Evolutionary conservation across 176 grass and related monocot species (phyloP).

Genomic region (Ampelocalamus luodianensis): DNA sequence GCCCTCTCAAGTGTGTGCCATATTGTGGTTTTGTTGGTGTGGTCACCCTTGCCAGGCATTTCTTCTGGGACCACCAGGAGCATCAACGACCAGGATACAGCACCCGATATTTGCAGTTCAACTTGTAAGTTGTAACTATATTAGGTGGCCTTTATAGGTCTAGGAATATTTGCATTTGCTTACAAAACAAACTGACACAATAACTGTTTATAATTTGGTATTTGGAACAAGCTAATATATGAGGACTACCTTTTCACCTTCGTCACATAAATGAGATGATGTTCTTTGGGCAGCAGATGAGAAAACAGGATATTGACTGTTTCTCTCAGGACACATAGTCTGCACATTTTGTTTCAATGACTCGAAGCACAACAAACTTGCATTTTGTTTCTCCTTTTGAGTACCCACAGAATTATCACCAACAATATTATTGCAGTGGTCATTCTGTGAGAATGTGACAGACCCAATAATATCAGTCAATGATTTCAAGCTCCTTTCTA

Average conservation of each 20-base stretch:
- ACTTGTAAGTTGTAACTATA: conserved; percentile 8
- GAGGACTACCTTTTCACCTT: conserved; percentile 56
- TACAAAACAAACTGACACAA: conserved; percentile 26
- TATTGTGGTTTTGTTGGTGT: conserved; percentile 18
- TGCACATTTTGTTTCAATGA: conserved; percentile 43
- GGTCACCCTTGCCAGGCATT: conserved; percentile 4
- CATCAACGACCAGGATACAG: too few relatives aligned
- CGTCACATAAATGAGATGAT: conserved; percentile 48
- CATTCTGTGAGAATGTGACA: conserved; percentile 54
- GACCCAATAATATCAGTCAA: conserved; percentile 57
- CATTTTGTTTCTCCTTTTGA: conserved; percentile 29
- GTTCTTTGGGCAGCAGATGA: conserved; percentile 32
- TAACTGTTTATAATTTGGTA: neutral
- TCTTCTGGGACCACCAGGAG: conserved; percentile 17
- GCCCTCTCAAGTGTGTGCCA: neutral
- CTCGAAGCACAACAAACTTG: conserved; percentile 4
- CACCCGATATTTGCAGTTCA: neutral
- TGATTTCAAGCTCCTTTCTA: conserved; percentile 70
- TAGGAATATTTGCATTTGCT: conserved; percentile 16
- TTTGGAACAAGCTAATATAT: conserved; percentile 35
- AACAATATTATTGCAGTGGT: conserved; percentile 34
- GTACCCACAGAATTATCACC: conserved; percentile 37
- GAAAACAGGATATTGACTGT: conserved; percentile 39
- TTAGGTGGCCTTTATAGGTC: neutral
- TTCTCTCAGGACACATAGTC: conserved; percentile 38